Evolutionary conservation across 441 rosid genomes (phyloP), one percentile per base, ranked within the genome.

Genomic region (Flueggea neowawraea): DNA sequence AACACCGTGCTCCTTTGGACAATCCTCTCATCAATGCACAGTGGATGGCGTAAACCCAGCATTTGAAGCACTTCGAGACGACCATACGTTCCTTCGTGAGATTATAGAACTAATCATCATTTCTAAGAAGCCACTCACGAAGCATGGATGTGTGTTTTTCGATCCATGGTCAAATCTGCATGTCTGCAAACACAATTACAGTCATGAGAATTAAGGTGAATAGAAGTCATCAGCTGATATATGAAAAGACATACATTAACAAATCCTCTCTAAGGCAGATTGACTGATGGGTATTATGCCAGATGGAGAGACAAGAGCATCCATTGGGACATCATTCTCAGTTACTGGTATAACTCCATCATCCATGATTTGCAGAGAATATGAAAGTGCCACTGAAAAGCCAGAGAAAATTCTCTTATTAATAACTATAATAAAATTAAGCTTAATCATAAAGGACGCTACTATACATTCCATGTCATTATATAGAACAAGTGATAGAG

Each of bases 331-430:
- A 72, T 90, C 94, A 47, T 73, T 71, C 10, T 76, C 64, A 58
- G 97, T 86, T 54, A 83, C 57, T 16, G 97, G 85, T 74, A 92
- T 75, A 56, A 66, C 58, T 71, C 73, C 89, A 9, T 83, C 88
- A 70, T 92, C 88, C 70, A 88, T 54, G 68, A 86, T 84, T 80
- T 92, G 98, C 57, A 73, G 47, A 10, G 92, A 90, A 59, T 90
- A 92, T 60, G 98, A 87, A 63, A 90, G 82, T 22, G 94, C 96
- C 75, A 86, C 98, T 87, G 82, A 81, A 75, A 69, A 69, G 62
- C 6, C 44, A 55, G 11, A 55, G 17, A 12, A 64, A 33, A 12
- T 65, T 33, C 32, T 67, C n/a, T 32, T 10, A 69, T 55, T 28
- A 53, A 11, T 12, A 51, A 14, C 15, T 16, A 51, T 12, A 3